These are phyloP conservation scores for Ceratobasidium sp. DNA, from an alignment of 1,284 basidiomycete genomes.

Conservation along the genomic window DNA sequence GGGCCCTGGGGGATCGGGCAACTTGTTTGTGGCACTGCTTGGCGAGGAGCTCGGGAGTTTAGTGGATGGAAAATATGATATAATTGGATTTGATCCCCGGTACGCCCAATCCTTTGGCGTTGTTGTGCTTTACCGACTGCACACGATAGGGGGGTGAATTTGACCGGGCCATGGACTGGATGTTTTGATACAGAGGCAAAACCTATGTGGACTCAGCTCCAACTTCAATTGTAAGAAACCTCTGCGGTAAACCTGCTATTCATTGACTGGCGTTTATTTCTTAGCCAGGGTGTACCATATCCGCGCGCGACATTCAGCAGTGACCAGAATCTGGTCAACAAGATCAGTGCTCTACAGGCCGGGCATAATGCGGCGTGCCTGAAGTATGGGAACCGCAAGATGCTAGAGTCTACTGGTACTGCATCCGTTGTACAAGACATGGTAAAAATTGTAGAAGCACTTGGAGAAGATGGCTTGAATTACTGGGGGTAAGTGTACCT, in stretches of 20 bases:
- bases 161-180: constrained; percentile 21
- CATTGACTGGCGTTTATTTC: not conserved
- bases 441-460: constrained; percentile 43
- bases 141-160: constrained; percentile 3
- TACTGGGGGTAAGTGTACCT: constrained; percentile 4
- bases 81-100: constrained; percentile 36
- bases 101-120: constrained; percentile 32
- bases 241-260: not conserved
- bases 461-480: constrained; percentile 43
- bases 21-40: constrained; percentile 2
- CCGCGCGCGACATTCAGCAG: not conserved
- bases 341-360: not conserved
- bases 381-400: constrained; percentile 39
- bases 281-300: constrained; percentile 9
- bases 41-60: constrained; percentile 34
- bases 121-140: not conserved
- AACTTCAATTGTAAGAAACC: not conserved
- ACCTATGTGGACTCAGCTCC: not conserved
- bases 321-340: not conserved
- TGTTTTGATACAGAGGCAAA: constrained; percentile 26
- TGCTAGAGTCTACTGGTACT: constrained; percentile 43
- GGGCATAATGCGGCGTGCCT: constrained; percentile 35
- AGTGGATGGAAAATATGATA: constrained; percentile 43
- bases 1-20: constrained; percentile 45
- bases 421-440: constrained; percentile 45